These are phyloP conservation scores for Dioszegia crocea DNA, from an alignment of 768 basidiomycete genomes.

Conservation along the genomic window DNA sequence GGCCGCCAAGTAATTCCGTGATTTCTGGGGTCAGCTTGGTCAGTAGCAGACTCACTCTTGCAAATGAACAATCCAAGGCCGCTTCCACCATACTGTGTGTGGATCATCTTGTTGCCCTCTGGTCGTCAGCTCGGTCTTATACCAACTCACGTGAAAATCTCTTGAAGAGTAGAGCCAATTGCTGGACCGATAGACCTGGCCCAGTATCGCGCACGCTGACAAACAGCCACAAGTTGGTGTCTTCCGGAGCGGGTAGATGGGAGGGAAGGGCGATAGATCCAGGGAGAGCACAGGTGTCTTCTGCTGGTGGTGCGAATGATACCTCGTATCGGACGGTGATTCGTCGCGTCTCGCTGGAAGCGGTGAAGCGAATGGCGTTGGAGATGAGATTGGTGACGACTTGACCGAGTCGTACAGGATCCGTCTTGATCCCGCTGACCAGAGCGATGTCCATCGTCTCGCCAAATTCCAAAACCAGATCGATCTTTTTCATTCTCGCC, in stretches of 20 bases:
- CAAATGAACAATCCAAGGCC: slow-evolving; percentile 52
- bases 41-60: slow-evolving; percentile 39
- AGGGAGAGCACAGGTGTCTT: slow-evolving; percentile 40
- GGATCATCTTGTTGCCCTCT: slow-evolving; percentile 38
- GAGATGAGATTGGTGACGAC: slow-evolving; percentile 49
- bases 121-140: not conserved
- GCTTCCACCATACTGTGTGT: slow-evolving; percentile 43
- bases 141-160: slow-evolving; percentile 45
- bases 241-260: slow-evolving; percentile 23
- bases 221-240: slow-evolving; percentile 49
- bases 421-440: slow-evolving; percentile 30
- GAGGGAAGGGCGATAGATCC: slow-evolving; percentile 17
- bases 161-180: slow-evolving; percentile 50
- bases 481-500: slow-evolving; percentile 45
- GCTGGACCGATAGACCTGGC: slow-evolving; percentile 50
- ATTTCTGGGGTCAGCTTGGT: slow-evolving; percentile 20
- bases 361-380: slow-evolving; percentile 49
- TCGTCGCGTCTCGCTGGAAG: slow-evolving; percentile 21
- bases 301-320: slow-evolving; percentile 39
- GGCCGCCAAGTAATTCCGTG: slow-evolving; percentile 45
- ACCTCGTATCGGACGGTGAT: slow-evolving; percentile 47
- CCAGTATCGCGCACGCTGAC: slow-evolving; percentile 48
- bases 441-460: slow-evolving; percentile 31
- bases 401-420: slow-evolving; percentile 43
- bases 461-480: slow-evolving; percentile 44